Base-by-base conservation (phyloP, 1,284 basidiomycete species). In the Ganoderma resinaceum region DNA sequence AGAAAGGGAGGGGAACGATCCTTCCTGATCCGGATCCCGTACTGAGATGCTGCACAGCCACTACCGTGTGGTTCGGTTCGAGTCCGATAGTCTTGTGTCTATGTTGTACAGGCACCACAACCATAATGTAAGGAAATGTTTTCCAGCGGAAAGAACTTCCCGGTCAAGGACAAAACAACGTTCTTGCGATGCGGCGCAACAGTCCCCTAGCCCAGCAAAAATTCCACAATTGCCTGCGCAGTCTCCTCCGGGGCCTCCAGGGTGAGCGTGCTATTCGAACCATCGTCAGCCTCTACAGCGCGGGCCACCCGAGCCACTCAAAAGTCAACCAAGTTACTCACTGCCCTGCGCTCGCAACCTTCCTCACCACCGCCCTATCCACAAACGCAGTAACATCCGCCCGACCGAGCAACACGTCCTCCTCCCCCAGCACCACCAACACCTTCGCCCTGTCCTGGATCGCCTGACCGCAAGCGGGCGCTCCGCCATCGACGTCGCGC, bases 401-500 rank as follows among this genome's bases (percentile, higher is more conserved):
- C 38, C 29, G 20, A 1, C 31, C 29, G 9, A 66, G 63, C 20
- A 70, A 23, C 37, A 62, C 20, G 46, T 72, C 64, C 58, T 70
- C 67, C 20, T 66, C 61, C 9, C 69, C 69, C 20, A 23, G 20
- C 43, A 72, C 53, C 11, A 42, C 35, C 37, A 70, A 37, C 43
- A 62, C 52, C 65, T 53, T 68, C 65, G 49, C 26, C n/a, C n/a
- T 38, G 20, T 52, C 9, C 55, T 63, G 71, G 11, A 69, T 52
- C 20, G 59, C 61, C 37, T 69, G 33, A 63, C 66, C 18, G 62
- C 67, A 49, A 66, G 43, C n/a, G 62, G 66, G 16, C 61, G 63
- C 61, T 35, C 20, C 11, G 18, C 59, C 61, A 61, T 46, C 26
- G 58, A 33, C 33, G 57, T 69, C 55, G 37, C 46, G 23, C 65